Evolutionary conservation across 2,329 filamentous ascomycete species (phyloP).

Genomic region (Thielaviopsis euricoi): DNA sequence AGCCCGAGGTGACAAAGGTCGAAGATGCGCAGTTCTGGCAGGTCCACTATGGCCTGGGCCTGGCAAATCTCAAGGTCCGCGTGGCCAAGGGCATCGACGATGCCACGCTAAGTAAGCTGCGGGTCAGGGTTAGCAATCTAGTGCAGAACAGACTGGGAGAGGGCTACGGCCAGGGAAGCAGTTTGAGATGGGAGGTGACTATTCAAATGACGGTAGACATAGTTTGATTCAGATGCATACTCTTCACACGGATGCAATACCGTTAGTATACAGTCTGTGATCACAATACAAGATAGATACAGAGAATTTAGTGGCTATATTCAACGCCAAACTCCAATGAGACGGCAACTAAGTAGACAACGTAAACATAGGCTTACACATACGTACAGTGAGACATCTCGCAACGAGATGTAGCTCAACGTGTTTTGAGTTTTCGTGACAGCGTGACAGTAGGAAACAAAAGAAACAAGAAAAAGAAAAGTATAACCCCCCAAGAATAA

Average conservation of each 20-base stretch:
- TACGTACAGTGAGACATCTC: neutral
- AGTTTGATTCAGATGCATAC: neutral
- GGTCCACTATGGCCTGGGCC: slow-evolving; percentile 90
- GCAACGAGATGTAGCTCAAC: neutral
- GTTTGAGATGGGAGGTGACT: slow-evolving; percentile 83
- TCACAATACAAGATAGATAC: neutral
- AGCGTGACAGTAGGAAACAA: neutral
- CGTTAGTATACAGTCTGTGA: too few relatives aligned
- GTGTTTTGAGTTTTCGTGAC: slow-evolving; percentile 1
- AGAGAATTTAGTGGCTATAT: neutral
- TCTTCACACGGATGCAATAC: too few relatives aligned
- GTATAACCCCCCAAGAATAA: neutral
- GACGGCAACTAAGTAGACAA: too few relatives aligned
- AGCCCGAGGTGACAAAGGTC: slow-evolving; percentile 57
- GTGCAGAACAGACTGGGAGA: slow-evolving; percentile 77
- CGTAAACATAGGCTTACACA: neutral
- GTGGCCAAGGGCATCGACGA: slow-evolving; percentile 51
- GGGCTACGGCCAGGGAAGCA: slow-evolving; percentile 64
- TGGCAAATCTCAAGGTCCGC: slow-evolving; percentile 79
- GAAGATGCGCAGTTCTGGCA: slow-evolving; percentile 97
- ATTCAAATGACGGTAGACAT: slow-evolving; percentile 48
- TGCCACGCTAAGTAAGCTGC: slow-evolving; percentile 52
- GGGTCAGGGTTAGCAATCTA: slow-evolving; percentile 59
- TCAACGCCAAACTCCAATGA: too few relatives aligned
- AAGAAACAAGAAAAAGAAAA: neutral